phyloP scores from a whole-genome alignment of 768 basidiomycete genomes.

The Agaricus blazei region DNA sequence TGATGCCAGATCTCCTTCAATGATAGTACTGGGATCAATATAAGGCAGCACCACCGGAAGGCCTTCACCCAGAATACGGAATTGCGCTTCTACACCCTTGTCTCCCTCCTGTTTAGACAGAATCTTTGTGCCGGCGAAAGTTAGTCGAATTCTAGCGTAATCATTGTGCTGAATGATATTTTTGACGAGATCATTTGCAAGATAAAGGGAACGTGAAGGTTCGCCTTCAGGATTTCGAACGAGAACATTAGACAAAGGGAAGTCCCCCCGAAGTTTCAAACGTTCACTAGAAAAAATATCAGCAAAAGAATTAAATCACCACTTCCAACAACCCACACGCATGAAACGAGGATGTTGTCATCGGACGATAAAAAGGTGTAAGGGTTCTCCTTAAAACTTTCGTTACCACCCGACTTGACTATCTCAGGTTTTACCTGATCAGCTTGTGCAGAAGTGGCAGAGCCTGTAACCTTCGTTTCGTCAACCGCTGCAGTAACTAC shows the following conservation, averaged over 20 bases:
- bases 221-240: constrained; percentile 80
- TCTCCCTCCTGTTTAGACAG: constrained; percentile 85
- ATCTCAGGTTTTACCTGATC: constrained; percentile 17
- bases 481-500: background rate
- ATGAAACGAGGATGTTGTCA: constrained; percentile 64
- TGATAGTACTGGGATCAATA: constrained; percentile 56
- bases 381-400: constrained; percentile 82
- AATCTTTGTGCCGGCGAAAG: constrained; percentile 91
- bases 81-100: constrained; percentile 53
- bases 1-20: constrained; percentile 49
- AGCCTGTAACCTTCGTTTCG: constrained; percentile 6
- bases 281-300: constrained; percentile 45
- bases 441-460: constrained; percentile 8
- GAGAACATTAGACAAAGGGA: constrained; percentile 75
- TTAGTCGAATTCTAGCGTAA: constrained; percentile 78
- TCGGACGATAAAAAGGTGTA: constrained; percentile 74
- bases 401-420: constrained; percentile 18
- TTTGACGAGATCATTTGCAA: constrained; percentile 83
- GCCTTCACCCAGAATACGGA: constrained; percentile 81
- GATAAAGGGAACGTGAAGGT: constrained; percentile 76
- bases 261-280: constrained; percentile 61
- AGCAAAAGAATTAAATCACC: background rate
- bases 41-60: constrained; percentile 82
- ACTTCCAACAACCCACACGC: constrained; percentile 55
- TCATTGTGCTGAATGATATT: constrained; percentile 77